phyloP scores from a whole-genome alignment of 2,329 filamentous ascomycete species.

The Lecanicillium sp. region DNA sequence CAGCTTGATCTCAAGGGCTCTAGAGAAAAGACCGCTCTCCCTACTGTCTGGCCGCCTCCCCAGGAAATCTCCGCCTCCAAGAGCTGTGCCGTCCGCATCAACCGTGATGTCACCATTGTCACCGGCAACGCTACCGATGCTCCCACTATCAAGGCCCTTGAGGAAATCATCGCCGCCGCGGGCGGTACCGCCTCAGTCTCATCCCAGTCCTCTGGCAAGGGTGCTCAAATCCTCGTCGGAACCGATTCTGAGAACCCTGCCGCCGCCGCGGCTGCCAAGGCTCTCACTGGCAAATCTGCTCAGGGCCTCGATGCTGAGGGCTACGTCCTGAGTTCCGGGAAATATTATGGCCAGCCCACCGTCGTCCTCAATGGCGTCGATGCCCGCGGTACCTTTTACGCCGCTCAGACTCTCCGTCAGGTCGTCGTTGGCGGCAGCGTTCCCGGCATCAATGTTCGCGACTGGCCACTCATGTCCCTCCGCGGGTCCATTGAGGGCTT shows the following conservation, averaged over 20 bases:
- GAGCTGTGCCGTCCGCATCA: constrained; percentile 9
- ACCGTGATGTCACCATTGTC: constrained; percentile 13
- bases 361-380: constrained; percentile 16
- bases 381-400: constrained; percentile 16
- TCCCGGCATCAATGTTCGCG: constrained; percentile 14
- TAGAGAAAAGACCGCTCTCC: background rate
- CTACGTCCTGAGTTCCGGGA: constrained; percentile 14
- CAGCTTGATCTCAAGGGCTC: background rate
- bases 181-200: constrained; percentile 13
- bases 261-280: constrained; percentile 13
- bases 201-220: background rate
- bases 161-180: constrained; percentile 10
- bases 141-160: constrained; percentile 10
- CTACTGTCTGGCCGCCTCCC: constrained; percentile 14
- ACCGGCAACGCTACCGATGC: constrained; percentile 14
- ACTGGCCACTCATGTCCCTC: constrained; percentile 18
- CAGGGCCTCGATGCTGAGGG: constrained; percentile 12
- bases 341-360: constrained; percentile 6
- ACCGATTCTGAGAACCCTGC: constrained; percentile 10
- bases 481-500: constrained; percentile 18
- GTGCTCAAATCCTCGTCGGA: constrained; percentile 13
- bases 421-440: constrained; percentile 7
- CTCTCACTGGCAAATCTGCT: constrained; percentile 12
- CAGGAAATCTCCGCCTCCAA: constrained; percentile 12
- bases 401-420: constrained; percentile 16